Base-by-base conservation (phyloP, 2,329 filamentous ascomycete genomes). In the Penicillium sp. region DNA sequence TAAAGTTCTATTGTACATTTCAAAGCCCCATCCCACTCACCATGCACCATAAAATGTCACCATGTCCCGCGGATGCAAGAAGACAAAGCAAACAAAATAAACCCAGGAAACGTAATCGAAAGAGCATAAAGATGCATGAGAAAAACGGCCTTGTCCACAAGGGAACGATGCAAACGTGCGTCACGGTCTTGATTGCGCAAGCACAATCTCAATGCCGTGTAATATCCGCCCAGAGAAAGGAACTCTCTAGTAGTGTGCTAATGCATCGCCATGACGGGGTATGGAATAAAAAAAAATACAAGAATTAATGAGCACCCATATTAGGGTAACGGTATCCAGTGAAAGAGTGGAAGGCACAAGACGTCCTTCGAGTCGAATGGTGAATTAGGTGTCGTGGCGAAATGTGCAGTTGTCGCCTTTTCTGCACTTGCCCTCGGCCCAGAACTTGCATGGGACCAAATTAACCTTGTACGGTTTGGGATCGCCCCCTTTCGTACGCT, bases 341-440 rank as follows among this genome's bases (percentile, higher is more conserved):
- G 24, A n/a, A 42, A 46, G 42, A 12, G 20, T 23, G 20, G 3
- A 23, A 23, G 20, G 15, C n/a, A 25, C n/a, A 7, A 27, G 15
- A 23, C 27, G 23, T 25, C 5, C 10, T 32, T 45, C 23, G 12
- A n/a, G 33, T 55, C 49, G n/a, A 31, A 24, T 15, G n/a, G n/a
- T n/a, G 24, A 20, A 35, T 42, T 50, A 50, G 18, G 44, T n/a
- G 54, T 76, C 74, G 49, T 78, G 76, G 48, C 73, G 66, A 60
- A 72, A 78, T n/a, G 75, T 78, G 63, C 76, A 79, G 35, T 75
- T 68, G 20, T 75, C 72, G 15, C 77, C 77, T 57, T 81, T 81
- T 49, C 73, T 67, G 60, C 79, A 81, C 57, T 74, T 76, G 10
- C 78, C 78, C 51, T 78, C 72, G 31, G 74, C 68, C 73, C 74